A percentile compares a stretch with the other conserved stretches of the same genome.
These are phyloP conservation scores for Staphylotrichum longicolle DNA, from an alignment of 495 filamentous ascomycete species.

Conservation along the genomic window DNA sequence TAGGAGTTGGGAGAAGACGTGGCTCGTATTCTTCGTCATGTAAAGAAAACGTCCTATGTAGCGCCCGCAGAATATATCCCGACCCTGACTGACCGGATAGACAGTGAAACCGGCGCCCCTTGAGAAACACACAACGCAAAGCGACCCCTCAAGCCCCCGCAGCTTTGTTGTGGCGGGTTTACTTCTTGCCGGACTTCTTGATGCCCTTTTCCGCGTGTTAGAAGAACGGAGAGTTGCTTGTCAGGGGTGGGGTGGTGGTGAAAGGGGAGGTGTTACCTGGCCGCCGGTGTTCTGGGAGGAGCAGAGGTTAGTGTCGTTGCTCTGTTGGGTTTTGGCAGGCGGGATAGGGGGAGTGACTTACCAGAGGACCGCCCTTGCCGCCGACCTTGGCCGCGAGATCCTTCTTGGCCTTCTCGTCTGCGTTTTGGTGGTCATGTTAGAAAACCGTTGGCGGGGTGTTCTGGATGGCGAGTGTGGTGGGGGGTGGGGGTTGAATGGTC, in stretches of 20 bases:
- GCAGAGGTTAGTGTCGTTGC: slow-evolving; percentile 1
- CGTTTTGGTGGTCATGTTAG: not conserved
- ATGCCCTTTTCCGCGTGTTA: slow-evolving; percentile 53
- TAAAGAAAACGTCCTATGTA: not conserved
- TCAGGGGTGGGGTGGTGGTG: not conserved
- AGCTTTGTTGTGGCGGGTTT: slow-evolving; percentile 24
- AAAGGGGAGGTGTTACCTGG: slow-evolving; percentile 42
- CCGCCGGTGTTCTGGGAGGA: slow-evolving; percentile 58
- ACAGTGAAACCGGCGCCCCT: too few relatives aligned
- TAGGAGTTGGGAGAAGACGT: not conserved
- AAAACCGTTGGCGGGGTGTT: too few relatives aligned
- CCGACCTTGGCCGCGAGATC: slow-evolving; percentile 64
- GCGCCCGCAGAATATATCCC: not conserved
- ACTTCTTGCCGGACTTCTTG: slow-evolving; percentile 92
- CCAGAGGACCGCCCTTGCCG: slow-evolving; percentile 52
- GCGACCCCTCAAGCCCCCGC: not conserved
- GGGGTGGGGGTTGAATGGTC: not conserved
- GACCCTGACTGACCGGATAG: slow-evolving; percentile 1
- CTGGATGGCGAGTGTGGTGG: not conserved
- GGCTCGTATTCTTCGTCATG: slow-evolving; percentile 1
- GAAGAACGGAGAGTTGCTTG: not conserved
- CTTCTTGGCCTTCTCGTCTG: slow-evolving; percentile 76
- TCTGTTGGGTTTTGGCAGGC: not conserved
- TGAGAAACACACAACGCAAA: slow-evolving; percentile 16
- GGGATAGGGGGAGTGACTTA: slow-evolving; percentile 14